These are phyloP conservation scores for Helicocarpus griseus DNA, from an alignment of 2,329 filamentous ascomycete species.

Conservation along the genomic window DNA sequence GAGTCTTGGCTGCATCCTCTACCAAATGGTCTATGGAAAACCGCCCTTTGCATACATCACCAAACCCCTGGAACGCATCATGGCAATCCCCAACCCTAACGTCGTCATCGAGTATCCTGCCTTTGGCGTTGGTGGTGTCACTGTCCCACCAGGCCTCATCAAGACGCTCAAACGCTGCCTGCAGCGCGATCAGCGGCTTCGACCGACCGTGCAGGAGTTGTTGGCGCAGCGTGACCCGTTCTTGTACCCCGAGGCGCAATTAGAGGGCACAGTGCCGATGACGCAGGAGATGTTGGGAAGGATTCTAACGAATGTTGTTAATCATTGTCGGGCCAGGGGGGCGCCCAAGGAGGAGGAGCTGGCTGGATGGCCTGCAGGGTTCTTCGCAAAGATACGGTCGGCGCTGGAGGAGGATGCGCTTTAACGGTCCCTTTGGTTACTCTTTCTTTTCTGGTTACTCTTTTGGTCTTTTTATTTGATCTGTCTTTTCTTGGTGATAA, in stretches of 20 bases:
- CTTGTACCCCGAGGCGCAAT: constrained; percentile 45
- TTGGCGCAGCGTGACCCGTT: constrained; percentile 48
- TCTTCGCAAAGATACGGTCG: constrained; percentile 39
- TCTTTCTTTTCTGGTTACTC: background rate
- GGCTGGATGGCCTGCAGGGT: constrained; percentile 38
- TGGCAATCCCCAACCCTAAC: constrained; percentile 42
- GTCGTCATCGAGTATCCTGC: constrained; percentile 39
- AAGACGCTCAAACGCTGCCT: constrained; percentile 49
- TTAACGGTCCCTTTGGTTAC: too few relatives aligned
- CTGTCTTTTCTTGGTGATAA: background rate
- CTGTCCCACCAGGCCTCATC: constrained; percentile 46
- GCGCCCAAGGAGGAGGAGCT: constrained; percentile 49
- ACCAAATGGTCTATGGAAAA: constrained; percentile 97
- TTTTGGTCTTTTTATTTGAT: background rate
- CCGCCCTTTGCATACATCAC: constrained; percentile 87
- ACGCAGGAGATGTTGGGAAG: constrained; percentile 50
- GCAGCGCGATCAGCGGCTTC: constrained; percentile 46
- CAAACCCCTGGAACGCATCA: constrained; percentile 74
- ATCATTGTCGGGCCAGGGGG: constrained; percentile 48
- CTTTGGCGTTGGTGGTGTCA: constrained; percentile 37
- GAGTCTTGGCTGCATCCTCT: constrained; percentile 92
- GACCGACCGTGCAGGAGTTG: constrained; percentile 49
- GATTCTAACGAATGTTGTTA: constrained; percentile 50
- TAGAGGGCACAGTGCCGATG: constrained; percentile 39
- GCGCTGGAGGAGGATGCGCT: constrained; percentile 34